These are phyloP conservation scores for Zizania latifolia DNA, from an alignment of 176 grass and related monocot genomes.

Conservation along the genomic window DNA sequence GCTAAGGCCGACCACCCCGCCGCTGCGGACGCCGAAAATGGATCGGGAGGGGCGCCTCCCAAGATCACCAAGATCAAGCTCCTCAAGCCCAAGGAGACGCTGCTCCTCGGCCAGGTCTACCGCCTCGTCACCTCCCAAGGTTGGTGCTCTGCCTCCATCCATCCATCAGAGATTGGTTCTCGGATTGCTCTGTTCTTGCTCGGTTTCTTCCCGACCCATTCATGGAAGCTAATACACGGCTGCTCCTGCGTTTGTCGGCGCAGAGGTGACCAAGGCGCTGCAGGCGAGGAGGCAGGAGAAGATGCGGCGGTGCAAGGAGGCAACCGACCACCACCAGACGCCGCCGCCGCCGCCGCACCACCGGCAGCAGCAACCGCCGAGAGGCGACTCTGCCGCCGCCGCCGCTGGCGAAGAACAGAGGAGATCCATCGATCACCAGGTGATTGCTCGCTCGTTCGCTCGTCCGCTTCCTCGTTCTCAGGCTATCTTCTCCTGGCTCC, in stretches of 20 bases:
- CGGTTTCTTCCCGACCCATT: not conserved
- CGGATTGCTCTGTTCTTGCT: not conserved
- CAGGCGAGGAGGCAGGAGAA: constrained; percentile 58
- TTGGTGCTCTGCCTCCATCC: not conserved
- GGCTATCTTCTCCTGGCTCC: not conserved
- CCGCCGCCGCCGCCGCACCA: constrained; percentile 8
- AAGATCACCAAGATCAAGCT: constrained; percentile 81
- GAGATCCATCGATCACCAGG: not conserved
- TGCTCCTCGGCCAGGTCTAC: constrained; percentile 76
- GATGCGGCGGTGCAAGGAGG: constrained; percentile 11
- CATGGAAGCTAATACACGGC: not conserved
- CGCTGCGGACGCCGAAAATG: not conserved
- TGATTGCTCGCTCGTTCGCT: not conserved
- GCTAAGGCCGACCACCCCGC: not conserved
- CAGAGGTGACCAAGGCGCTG: constrained; percentile 65
- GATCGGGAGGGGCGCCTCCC: not conserved
- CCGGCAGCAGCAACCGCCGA: not conserved
- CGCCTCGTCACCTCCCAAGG: constrained; percentile 92
- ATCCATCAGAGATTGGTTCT: not conserved
- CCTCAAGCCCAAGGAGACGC: constrained; percentile 64
- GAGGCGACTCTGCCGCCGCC: not conserved
- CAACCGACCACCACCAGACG: not conserved
- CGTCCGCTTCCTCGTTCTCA: not conserved
- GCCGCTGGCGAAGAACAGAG: not conserved
- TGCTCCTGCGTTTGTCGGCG: not conserved